Evolutionary conservation across 1,284 basidiomycete species (phyloP).

Genomic region (Tranzscheliella williamsii): DNA sequence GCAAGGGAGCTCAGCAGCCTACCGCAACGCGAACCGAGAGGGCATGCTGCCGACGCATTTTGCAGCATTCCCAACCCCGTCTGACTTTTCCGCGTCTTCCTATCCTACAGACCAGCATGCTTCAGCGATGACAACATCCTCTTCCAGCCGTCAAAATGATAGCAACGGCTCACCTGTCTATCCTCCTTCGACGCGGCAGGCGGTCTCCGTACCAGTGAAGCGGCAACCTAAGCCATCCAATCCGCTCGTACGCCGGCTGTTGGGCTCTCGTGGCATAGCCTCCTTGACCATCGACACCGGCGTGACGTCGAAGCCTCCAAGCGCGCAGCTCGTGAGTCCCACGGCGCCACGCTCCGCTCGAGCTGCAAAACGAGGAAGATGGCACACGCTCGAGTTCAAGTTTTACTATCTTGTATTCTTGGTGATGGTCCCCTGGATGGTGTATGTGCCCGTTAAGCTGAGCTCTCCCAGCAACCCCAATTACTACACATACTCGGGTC

Average conservation of each 20-base stretch:
- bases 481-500: conserved; percentile 68
- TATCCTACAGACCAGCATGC: not conserved
- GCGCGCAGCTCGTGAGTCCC: not conserved
- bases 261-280: conserved; percentile 25
- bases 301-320: conserved; percentile 8
- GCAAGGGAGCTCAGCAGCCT: no score
- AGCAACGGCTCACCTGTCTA: not conserved
- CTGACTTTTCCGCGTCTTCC: not conserved
- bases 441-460: conserved; percentile 76
- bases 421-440: conserved; percentile 75
- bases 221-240: not conserved
- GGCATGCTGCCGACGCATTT: conserved; percentile 39
- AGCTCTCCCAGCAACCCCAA: conserved; percentile 77
- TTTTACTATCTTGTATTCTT: conserved; percentile 73
- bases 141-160: not conserved
- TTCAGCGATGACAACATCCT: not conserved
- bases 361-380: conserved; percentile 63
- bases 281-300: conserved; percentile 37
- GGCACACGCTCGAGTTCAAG: conserved; percentile 81
- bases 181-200: not conserved
- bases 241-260: conserved; percentile 5
- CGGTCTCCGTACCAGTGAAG: not conserved
- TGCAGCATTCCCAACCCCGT: not conserved
- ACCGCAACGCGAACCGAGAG: no score
- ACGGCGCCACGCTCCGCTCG: conserved; percentile 1